A percentile compares a stretch with the other conserved stretches of the same genome.
Evolutionary conservation across 2,329 filamentous ascomycete genomes (phyloP).

Genomic region (Colletotrichum chlorophyti): DNA sequence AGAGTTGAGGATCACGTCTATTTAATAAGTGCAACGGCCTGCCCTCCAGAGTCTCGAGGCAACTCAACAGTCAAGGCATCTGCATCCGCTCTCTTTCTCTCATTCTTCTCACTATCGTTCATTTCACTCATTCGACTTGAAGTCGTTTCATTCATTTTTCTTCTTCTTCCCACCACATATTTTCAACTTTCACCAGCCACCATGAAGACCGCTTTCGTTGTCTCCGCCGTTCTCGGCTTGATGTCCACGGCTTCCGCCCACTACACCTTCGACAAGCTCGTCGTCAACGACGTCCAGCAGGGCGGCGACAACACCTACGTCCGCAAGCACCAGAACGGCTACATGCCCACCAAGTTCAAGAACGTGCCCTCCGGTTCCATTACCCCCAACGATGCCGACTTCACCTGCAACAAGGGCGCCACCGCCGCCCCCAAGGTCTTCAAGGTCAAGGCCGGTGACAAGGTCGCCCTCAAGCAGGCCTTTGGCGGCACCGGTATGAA

Average conservation of each 20-base stretch:
- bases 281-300: constrained; percentile 30
- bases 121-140: constrained; percentile 14
- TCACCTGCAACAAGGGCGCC: constrained; percentile 24
- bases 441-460: constrained; percentile 29
- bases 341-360: constrained; percentile 30
- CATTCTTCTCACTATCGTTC: not conserved
- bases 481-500: constrained; percentile 28
- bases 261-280: constrained; percentile 34
- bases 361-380: constrained; percentile 22
- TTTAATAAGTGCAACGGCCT: no score
- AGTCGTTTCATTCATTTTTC: constrained; percentile 20
- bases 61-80: no score
- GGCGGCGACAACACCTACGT: constrained; percentile 32
- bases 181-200: not conserved
- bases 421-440: constrained; percentile 13
- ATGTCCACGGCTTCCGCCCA: constrained; percentile 25
- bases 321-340: constrained; percentile 27
- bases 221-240: constrained; percentile 20
- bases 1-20: no score
- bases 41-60: no score
- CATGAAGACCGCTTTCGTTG: constrained; percentile 16
- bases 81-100: constrained; percentile 1
- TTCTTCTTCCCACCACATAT: not conserved
- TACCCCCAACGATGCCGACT: constrained; percentile 16
- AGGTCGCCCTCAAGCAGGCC: constrained; percentile 25